Evolutionary conservation across 345 rosid species (phyloP), one percentile per base, ranked within the genome.

Genomic region (Fremontodendron californicum): DNA sequence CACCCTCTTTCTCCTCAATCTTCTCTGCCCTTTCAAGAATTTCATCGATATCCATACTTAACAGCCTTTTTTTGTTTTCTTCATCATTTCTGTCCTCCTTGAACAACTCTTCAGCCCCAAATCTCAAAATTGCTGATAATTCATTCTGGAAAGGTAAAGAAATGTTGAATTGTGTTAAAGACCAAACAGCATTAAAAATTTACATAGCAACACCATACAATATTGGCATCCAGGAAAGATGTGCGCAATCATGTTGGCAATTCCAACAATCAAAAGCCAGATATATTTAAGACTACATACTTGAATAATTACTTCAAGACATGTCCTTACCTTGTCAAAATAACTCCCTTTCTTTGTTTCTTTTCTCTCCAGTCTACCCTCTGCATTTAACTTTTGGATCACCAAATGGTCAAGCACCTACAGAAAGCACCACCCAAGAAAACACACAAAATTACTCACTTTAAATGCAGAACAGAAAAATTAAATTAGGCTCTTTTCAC

Each of bases 331-430:
- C 88, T 94, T 96, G 85, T 96, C 99, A 88, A 96, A 96, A 72
- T 78, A 84, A 78, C 86, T 86, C 66, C 92, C 98, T 68, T 96
- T 96, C 82, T 94, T 96, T 9, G 98, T 74, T 89, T 96, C 99
- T 88, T 95, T 93, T 90, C 92, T 96, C 87, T 96, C 99, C 86
- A 94, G 85, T 83, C 97, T 89, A 76, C 99, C 99, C 93, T 96
- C 98, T 33, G 99, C 99, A 85, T 96, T 96, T 81, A 96, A 82
- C 77, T 96, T 96, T 84, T 96, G 99, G 83, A 96, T 96, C 78
- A 96, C 98, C 91, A 94, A 87, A 87, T 96, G 99, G 78, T 96
- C 99, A 82, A 96, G 97, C 69, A 94, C 99, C 98, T 96, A 81
- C 27, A 80, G 62, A 63, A 35, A 80, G 66, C 79, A 88, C 21